phyloP scores from a whole-genome alignment of 306 rosid genomes.

The Erythrophleum fordii region DNA sequence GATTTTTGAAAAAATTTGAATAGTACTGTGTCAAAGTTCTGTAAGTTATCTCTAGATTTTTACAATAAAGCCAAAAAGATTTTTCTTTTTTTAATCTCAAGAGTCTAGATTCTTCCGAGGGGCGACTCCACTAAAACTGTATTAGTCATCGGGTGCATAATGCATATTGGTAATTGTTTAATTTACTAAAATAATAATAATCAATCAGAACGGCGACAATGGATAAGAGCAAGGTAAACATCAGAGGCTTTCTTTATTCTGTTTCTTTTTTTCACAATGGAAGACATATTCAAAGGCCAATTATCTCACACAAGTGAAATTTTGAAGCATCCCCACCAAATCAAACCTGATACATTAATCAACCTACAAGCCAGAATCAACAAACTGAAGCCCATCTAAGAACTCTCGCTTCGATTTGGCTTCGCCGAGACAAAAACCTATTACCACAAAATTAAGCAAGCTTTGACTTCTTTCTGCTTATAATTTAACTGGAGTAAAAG shows the following conservation, averaged over 20 bases:
- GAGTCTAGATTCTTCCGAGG: neutral
- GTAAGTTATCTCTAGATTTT: too few relatives aligned
- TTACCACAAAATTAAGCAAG: neutral
- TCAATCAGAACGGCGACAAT: too few relatives aligned
- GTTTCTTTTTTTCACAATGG: neutral
- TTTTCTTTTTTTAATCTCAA: too few relatives aligned
- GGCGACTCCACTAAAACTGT: neutral
- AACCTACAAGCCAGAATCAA: neutral
- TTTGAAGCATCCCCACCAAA: slow-evolving; percentile 4
- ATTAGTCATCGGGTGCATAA: neutral
- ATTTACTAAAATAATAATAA: neutral
- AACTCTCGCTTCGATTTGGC: slow-evolving; percentile 62
- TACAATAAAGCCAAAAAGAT: too few relatives aligned
- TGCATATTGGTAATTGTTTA: neutral
- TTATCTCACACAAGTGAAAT: neutral
- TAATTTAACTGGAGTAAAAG: neutral
- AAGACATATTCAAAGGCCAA: neutral
- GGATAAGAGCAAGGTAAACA: neutral
- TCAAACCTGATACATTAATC: neutral
- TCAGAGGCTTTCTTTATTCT: neutral
- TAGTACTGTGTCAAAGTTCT: too few relatives aligned
- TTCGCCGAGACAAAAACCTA: slow-evolving; percentile 49
- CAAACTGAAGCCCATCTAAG: slow-evolving; percentile 8
- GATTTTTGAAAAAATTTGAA: too few relatives aligned
- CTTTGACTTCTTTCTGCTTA: neutral